Conservation (phyloP, 2,329 filamentous ascomycete genomes). For the Hypoxylon sp. region DNA sequence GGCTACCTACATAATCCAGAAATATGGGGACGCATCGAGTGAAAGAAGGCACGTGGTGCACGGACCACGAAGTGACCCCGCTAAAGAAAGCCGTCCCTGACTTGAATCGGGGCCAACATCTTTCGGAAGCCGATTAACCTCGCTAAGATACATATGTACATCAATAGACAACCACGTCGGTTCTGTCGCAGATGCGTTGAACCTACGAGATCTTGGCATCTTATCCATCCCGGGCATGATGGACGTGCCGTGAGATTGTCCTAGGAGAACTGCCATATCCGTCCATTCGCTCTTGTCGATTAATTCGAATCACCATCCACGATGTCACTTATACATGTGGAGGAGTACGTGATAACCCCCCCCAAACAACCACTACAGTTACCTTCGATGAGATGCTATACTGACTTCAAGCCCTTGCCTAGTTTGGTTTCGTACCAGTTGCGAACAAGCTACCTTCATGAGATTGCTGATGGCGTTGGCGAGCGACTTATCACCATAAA, state of each 20-base stretch:
- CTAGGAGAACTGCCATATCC: constrained; percentile 7
- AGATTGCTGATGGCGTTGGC: constrained; percentile 86
- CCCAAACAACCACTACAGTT: constrained; percentile 9
- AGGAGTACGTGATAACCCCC: constrained; percentile 48
- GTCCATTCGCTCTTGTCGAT: constrained; percentile 7
- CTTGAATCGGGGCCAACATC: not conserved
- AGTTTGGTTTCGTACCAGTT: constrained; percentile 88
- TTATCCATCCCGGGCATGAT: constrained; percentile 14
- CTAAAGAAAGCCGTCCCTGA: not conserved
- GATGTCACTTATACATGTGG: constrained; percentile 54
- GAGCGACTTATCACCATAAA: constrained; percentile 88
- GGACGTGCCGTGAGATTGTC: constrained; percentile 33
- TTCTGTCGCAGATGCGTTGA: constrained; percentile 9
- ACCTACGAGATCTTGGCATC: constrained; percentile 6
- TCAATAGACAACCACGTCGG: constrained; percentile 2
- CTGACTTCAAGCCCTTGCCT: constrained; percentile 37
- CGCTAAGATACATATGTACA: not conserved
- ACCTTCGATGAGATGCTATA: constrained; percentile 14
- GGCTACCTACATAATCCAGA: not conserved
- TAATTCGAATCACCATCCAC: constrained; percentile 26
- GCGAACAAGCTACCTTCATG: constrained; percentile 82
- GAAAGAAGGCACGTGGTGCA: not conserved
- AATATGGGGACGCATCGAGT: not conserved
- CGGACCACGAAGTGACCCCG: not conserved
- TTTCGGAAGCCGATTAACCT: not conserved